A percentile compares a stretch with the other conserved stretches of the same genome.
Evolutionary conservation across 192 early-diverging fungal species (phyloP).

Genomic region (Gryganskiella cystojenkinii): DNA sequence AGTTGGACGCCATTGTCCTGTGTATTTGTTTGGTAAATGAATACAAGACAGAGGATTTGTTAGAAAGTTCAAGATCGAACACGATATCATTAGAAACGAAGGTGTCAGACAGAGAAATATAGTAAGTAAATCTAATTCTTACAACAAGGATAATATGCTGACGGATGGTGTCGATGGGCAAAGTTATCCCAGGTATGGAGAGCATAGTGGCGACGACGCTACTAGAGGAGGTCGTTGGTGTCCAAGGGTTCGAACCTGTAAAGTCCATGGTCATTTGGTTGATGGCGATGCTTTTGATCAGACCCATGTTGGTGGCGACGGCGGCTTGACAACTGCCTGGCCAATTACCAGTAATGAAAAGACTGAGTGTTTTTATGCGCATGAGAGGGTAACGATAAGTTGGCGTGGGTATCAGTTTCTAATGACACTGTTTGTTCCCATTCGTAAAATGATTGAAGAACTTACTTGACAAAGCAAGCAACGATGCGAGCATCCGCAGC

Average conservation of each 20-base stretch:
- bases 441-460: neutral
- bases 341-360: conserved; percentile 15
- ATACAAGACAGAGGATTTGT: too few species aligned
- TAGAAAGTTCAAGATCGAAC: too few species aligned
- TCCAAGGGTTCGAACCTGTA: conserved; percentile 44
- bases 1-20: neutral
- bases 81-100: too few species aligned
- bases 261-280: conserved; percentile 55
- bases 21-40: too few species aligned
- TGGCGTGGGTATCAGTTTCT: too few species aligned
- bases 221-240: conserved; percentile 50
- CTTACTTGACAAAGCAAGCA: conserved; percentile 7
- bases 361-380: neutral
- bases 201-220: conserved; percentile 37
- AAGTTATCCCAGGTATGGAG: conserved; percentile 21
- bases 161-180: conserved; percentile 3
- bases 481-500: conserved; percentile 11
- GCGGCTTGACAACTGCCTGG: conserved; percentile 17
- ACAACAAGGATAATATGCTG: conserved; percentile 17
- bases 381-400: too few species aligned
- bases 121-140: too few species aligned
- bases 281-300: conserved; percentile 43
- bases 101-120: too few species aligned
- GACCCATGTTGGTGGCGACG: conserved; percentile 4
- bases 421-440: too few species aligned